Evolutionary conservation across 768 basidiomycete genomes (phyloP).

Genomic region (Trametes elegans): DNA sequence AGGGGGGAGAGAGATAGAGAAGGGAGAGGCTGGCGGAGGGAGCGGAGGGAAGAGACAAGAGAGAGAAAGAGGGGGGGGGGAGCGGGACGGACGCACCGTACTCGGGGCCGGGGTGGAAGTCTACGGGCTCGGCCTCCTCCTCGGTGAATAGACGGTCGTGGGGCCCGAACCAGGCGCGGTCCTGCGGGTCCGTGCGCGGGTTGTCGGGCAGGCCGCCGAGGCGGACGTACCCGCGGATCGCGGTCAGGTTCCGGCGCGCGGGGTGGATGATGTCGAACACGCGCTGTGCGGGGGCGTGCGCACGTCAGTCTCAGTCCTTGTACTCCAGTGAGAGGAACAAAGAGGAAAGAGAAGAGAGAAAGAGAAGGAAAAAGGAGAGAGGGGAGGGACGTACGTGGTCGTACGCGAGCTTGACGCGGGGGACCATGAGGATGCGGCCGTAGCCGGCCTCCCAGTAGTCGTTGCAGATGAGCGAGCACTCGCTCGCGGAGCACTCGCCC

Average conservation of each 20-base stretch:
- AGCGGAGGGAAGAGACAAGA: background rate
- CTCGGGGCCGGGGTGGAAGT: constrained; percentile 79
- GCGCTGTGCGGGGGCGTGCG: constrained; percentile 45
- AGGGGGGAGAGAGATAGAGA: too few relatives aligned
- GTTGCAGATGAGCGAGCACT: constrained; percentile 97
- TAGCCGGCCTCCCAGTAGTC: constrained; percentile 98
- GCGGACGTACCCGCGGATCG: constrained; percentile 90
- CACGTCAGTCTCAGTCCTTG: background rate
- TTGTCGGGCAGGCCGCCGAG: constrained; percentile 98
- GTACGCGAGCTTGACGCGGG: constrained; percentile 94
- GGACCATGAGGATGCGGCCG: constrained; percentile 97
- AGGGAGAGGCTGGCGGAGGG: too few relatives aligned
- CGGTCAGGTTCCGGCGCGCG: constrained; percentile 83
- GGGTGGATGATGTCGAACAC: constrained; percentile 97
- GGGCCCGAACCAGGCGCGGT: constrained; percentile 96
- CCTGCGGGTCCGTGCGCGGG: constrained; percentile 94
- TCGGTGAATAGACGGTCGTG: constrained; percentile 92
- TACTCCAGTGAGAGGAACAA: too few relatives aligned
- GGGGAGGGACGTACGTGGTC: constrained; percentile 60
- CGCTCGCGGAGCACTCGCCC: constrained; percentile 90
- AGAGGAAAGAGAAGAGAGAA: too few relatives aligned
- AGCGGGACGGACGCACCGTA: constrained; percentile 59
- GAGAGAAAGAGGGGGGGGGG: too few relatives aligned
- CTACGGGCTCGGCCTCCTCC: constrained; percentile 77
- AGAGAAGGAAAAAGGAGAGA: background rate